Base-by-base conservation (phyloP, 345 rosid genomes). In the Fremontodendron californicum region DNA sequence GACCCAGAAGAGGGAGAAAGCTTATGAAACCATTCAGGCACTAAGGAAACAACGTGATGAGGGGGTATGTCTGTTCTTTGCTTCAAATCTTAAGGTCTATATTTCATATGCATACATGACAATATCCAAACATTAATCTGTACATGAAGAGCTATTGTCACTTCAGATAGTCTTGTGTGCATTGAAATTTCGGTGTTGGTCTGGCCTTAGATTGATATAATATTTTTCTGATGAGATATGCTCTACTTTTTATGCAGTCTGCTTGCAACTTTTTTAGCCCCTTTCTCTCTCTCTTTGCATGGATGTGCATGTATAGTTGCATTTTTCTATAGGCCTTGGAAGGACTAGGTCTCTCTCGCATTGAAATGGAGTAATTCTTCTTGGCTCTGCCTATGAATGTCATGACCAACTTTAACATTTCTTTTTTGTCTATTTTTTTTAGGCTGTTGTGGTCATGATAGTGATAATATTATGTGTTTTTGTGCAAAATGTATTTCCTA, bases 21-120 rank as follows among this genome's bases (percentile, higher is more conserved):
- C 82, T 27, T 87, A 72, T 76, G 87, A 87, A 61, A 86, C 68
- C 82, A 82, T 90, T 51, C 83, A 82, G 69, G 89, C 90, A 66
- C 79, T 92, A 57, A 85, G 94, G 88, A 86, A 85, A 79, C 87
- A 81, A 61, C 91, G 88, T 29, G 97, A 88, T 78, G 93, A 89
- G 65, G 85, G 57, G 94, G 99, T 96, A 90, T 52, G 82, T 74
- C 16, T 37, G 19, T 15, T 69, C 23, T 69, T 45, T 45, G 21
- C 54, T 29, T 69, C n/a, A 69, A 29, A 48, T 52, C 42, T 62
- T 62, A 31, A 13, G 9, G 15, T 62, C 18, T 31, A 3, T 16
- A n/a, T 16, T 57, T 62, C 40, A 62, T 33, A 15, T 62, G 23
- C 11, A 31, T 29, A 4, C 33, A 57, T 15, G 39, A 15, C 1